Conservation (phyloP, 108 stramenopile species). For the Cyclotella distinguenda region DNA sequence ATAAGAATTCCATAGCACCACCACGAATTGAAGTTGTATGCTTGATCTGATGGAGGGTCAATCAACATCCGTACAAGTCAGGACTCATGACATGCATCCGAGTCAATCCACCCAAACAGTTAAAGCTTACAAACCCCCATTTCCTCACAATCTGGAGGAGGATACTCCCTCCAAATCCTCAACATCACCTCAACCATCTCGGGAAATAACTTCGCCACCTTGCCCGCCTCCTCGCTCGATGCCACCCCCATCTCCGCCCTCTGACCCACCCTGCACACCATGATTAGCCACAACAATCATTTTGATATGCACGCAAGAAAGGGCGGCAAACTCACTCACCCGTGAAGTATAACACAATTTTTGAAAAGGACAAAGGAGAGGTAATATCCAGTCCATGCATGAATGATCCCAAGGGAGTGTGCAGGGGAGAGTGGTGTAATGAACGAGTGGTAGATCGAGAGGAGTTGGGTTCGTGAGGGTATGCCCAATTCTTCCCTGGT, state of each 20-base stretch:
- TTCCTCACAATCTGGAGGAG: conserved; percentile 26
- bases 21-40: no score
- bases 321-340: conserved; percentile 21
- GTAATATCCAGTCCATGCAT: conserved; percentile 75
- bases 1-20: no score
- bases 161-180: conserved; percentile 49
- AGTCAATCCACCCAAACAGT: no score
- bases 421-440: conserved; percentile 7
- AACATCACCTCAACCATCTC: conserved; percentile 56
- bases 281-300: not conserved
- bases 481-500: conserved; percentile 61
- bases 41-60: no score
- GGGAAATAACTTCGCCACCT: conserved; percentile 72
- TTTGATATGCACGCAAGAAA: not conserved
- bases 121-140: not conserved
- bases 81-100: no score
- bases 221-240: conserved; percentile 70
- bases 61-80: no score
- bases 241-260: conserved; percentile 81
- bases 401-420: conserved; percentile 8
- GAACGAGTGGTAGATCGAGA: conserved; percentile 50
- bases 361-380: conserved; percentile 89
- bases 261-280: conserved; percentile 59
- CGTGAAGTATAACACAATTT: conserved; percentile 96
- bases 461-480: conserved; percentile 60